A percentile compares a stretch with the other conserved stretches of the same genome.
These are phyloP conservation scores for Coleophoma crateriformis DNA, from an alignment of 2,329 filamentous ascomycete species.

Conservation along the genomic window DNA sequence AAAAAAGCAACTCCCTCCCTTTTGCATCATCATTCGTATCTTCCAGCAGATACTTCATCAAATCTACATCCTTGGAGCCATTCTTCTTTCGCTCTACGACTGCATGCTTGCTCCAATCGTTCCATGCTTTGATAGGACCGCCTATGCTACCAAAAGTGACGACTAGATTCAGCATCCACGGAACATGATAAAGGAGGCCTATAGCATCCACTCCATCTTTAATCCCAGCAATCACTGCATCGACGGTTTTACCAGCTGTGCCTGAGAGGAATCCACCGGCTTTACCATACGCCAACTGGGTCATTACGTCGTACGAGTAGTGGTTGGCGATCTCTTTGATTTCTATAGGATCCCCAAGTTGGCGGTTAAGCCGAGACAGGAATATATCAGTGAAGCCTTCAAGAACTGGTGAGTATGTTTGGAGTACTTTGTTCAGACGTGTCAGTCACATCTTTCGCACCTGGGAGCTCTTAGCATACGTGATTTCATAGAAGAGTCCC, in stretches of 20 bases:
- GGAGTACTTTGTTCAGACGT: neutral
- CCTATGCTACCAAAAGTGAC: constrained; percentile 35
- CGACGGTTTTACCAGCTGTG: neutral
- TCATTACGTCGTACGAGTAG: neutral
- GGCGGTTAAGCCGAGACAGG: constrained; percentile 26
- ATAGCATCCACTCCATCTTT: neutral
- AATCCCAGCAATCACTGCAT: neutral
- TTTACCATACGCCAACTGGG: neutral
- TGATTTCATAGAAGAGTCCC: constrained; percentile 5
- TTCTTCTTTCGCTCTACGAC: neutral
- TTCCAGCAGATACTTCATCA: constrained; percentile 26
- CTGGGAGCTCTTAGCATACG: neutral
- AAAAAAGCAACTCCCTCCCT: constrained; percentile 14
- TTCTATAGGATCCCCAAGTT: constrained; percentile 20
- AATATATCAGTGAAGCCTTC: constrained; percentile 9
- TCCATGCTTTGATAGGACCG: neutral
- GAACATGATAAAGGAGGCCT: neutral
- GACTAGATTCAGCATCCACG: constrained; percentile 28
- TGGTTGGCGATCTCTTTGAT: neutral
- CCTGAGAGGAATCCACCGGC: neutral
- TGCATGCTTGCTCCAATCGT: neutral
- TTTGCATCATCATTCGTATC: constrained; percentile 12
- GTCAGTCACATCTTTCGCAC: neutral
- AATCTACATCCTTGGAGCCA: constrained; percentile 12
- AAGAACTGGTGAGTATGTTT: neutral